These are phyloP conservation scores for Aspergillus puulaauensis DNA, from an alignment of 2,329 filamentous ascomycete species.

Conservation along the genomic window DNA sequence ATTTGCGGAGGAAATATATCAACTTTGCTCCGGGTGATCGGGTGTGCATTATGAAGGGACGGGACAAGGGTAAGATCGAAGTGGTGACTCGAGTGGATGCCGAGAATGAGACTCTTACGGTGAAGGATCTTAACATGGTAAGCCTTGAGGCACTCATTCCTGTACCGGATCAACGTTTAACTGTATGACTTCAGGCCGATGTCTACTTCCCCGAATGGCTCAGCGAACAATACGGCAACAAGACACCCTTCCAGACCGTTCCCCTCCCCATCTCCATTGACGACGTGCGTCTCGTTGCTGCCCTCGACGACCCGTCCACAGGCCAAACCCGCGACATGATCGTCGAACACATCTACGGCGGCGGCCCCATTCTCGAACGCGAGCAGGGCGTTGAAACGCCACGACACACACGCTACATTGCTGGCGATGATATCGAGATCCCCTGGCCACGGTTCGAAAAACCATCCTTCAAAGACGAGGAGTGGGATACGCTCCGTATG, in stretches of 20 bases:
- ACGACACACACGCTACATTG: constrained; percentile 55
- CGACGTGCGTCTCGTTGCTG: constrained; percentile 77
- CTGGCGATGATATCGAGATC: constrained; percentile 69
- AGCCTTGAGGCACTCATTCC: constrained; percentile 3
- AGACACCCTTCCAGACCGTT: constrained; percentile 47
- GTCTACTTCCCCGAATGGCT: constrained; percentile 41
- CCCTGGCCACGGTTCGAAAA: constrained; percentile 68
- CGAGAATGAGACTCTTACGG: constrained; percentile 57
- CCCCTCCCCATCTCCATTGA: constrained; percentile 64
- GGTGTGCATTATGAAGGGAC: constrained; percentile 76
- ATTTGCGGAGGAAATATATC: constrained; percentile 49
- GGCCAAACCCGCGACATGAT: constrained; percentile 70
- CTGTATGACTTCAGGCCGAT: constrained; percentile 36
- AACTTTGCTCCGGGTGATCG: constrained; percentile 70
- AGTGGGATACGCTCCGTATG: constrained; percentile 71
- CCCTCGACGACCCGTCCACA: constrained; percentile 65
- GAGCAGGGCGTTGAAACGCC: constrained; percentile 45
- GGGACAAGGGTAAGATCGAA: constrained; percentile 81
- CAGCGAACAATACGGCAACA: constrained; percentile 35
- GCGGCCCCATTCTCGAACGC: constrained; percentile 52
- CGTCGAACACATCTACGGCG: constrained; percentile 67
- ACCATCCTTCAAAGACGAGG: constrained; percentile 54
- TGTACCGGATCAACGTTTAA: background rate
- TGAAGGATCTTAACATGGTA: constrained; percentile 66
- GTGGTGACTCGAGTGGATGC: constrained; percentile 60